Conservation (phyloP, 257 asterid species). For the Fraxinus anomala region DNA sequence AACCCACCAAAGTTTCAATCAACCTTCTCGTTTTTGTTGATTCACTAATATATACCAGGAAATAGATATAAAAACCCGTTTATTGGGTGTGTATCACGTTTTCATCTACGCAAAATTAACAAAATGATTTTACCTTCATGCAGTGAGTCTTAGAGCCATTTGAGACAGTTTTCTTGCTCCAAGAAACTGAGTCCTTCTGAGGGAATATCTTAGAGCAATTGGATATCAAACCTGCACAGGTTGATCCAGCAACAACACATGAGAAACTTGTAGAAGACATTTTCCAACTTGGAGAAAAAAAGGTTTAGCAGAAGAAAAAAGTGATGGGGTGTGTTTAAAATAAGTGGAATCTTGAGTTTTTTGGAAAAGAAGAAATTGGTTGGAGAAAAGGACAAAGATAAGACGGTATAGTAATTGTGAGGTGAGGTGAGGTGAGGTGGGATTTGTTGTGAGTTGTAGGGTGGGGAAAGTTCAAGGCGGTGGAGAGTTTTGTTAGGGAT, state of each 20-base stretch:
- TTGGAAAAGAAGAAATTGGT: slow-evolving; percentile 14
- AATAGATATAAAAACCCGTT: too few species aligned
- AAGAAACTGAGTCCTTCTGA: slow-evolving; percentile 31
- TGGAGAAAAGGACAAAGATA: slow-evolving; percentile 25
- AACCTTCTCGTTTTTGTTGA: too few species aligned
- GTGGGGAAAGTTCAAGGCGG: background rate
- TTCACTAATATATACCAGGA: too few species aligned
- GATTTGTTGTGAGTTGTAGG: background rate
- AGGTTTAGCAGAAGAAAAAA: background rate
- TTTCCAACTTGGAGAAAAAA: background rate
- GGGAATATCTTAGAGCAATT: slow-evolving; percentile 22
- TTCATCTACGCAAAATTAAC: background rate
- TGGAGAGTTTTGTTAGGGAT: slow-evolving; percentile 14
- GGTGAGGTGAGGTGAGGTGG: slow-evolving; percentile 5
- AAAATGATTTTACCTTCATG: slow-evolving; percentile 40
- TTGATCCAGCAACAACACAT: slow-evolving; percentile 34
- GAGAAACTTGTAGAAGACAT: slow-evolving; percentile 44
- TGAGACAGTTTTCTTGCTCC: slow-evolving; percentile 36
- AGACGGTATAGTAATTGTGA: slow-evolving; percentile 15
- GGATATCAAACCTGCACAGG: slow-evolving; percentile 24
- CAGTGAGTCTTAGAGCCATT: slow-evolving; percentile 47
- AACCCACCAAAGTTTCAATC: too few species aligned
- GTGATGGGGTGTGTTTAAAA: slow-evolving; percentile 2
- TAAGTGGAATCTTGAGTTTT: slow-evolving; percentile 1
- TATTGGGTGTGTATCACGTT: too few species aligned